phyloP scores from a whole-genome alignment of 2,329 filamentous ascomycete genomes.

The Ascochyta pisi region DNA sequence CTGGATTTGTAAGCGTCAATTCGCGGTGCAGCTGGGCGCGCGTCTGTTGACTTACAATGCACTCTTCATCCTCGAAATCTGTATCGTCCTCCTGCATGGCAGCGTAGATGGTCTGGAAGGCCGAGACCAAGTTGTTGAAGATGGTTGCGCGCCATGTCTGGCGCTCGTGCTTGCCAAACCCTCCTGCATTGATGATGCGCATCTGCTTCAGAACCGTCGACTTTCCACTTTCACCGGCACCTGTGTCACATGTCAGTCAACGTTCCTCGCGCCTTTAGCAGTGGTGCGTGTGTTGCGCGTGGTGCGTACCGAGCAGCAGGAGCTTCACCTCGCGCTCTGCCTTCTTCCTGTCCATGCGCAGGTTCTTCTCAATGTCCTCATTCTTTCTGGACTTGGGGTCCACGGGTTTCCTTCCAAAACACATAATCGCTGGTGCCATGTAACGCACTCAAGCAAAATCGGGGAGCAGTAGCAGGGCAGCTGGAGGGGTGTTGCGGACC shows the following conservation, averaged over 20 bases:
- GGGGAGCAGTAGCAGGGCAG: constrained; percentile 8
- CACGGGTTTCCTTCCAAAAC: constrained; percentile 59
- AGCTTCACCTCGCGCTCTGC: constrained; percentile 91
- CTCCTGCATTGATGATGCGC: constrained; percentile 94
- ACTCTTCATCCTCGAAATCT: constrained; percentile 77
- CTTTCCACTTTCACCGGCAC: constrained; percentile 94
- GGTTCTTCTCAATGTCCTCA: constrained; percentile 81
- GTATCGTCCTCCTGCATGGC: constrained; percentile 88
- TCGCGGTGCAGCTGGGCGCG: neutral
- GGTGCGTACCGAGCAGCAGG: constrained; percentile 77
- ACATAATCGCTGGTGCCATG: constrained; percentile 56
- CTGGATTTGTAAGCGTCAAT: constrained; percentile 54
- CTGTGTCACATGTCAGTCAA: constrained; percentile 58
- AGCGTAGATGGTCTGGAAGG: constrained; percentile 87
- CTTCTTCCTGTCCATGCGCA: constrained; percentile 87
- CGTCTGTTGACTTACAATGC: constrained; percentile 68
- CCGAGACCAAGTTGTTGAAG: constrained; percentile 92
- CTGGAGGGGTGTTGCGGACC: constrained; percentile 14
- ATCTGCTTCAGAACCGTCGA: constrained; percentile 98
- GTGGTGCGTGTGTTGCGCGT: constrained; percentile 17
- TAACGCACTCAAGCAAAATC: constrained; percentile 18
- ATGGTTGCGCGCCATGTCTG: constrained; percentile 95
- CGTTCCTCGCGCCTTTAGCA: neutral
- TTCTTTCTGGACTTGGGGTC: constrained; percentile 58
- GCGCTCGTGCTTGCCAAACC: constrained; percentile 87